These are phyloP conservation scores for Pistacia vera DNA, from an alignment of 345 rosid genomes.

Conservation along the genomic window DNA sequence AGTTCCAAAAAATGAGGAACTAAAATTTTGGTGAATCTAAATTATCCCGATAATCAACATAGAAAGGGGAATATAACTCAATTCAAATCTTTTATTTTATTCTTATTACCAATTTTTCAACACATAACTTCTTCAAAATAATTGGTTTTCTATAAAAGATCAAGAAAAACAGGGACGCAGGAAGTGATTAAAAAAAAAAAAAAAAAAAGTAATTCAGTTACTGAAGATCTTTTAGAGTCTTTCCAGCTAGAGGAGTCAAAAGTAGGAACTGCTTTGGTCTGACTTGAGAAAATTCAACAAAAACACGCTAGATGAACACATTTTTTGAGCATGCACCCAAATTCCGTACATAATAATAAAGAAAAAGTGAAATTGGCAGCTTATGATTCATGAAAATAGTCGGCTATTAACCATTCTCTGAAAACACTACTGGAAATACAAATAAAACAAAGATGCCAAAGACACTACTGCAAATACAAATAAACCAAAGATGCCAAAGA, in stretches of 20 bases:
- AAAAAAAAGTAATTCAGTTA: neutral
- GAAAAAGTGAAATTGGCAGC: neutral
- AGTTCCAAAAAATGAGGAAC: neutral
- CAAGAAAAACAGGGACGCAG: neutral
- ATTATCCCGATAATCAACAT: neutral
- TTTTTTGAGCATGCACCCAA: slow-evolving; percentile 18
- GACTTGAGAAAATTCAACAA: slow-evolving; percentile 15
- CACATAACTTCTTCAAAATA: neutral
- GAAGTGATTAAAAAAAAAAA: neutral
- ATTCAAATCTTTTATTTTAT: neutral
- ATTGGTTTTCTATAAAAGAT: neutral
- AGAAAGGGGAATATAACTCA: neutral
- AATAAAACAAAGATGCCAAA: neutral
- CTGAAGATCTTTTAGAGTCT: slow-evolving; percentile 17
- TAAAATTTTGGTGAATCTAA: neutral
- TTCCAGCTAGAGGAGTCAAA: slow-evolving; percentile 19
- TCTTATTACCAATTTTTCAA: neutral
- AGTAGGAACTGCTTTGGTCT: slow-evolving; percentile 20
- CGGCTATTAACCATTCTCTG: neutral
- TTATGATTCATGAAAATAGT: no score
- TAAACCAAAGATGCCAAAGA: neutral
- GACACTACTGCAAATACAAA: neutral
- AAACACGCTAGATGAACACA: neutral
- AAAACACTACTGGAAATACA: neutral
- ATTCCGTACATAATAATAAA: neutral